Conservation (phyloP, 495 filamentous ascomycete genomes). For the Talaromyces wortmannii region DNA sequence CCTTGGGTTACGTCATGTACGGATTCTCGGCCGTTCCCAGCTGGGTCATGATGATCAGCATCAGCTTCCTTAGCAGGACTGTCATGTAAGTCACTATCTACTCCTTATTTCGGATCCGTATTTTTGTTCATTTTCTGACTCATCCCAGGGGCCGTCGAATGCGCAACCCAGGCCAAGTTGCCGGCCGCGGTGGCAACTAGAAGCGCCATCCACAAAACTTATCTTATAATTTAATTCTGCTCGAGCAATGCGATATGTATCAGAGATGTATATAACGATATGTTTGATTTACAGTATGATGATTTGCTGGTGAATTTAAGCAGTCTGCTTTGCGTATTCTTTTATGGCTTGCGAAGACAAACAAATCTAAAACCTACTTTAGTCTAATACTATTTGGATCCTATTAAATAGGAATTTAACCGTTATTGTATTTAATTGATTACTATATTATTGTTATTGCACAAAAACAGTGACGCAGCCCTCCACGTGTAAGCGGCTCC, state of each 20-base stretch:
- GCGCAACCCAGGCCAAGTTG: slow-evolving; percentile 19
- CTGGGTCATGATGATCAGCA: slow-evolving; percentile 74
- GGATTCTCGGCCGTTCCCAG: slow-evolving; percentile 49
- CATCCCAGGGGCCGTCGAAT: slow-evolving; percentile 31
- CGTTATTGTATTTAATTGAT: no score
- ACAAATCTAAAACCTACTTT: no score
- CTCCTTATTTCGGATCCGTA: not conserved
- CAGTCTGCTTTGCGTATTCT: not conserved
- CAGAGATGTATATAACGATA: slow-evolving; percentile 23
- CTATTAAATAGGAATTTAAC: no score
- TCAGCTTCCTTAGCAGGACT: slow-evolving; percentile 73
- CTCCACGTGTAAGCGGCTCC: no score
- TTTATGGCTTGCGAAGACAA: no score
- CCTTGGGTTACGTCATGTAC: slow-evolving; percentile 64
- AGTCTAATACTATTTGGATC: no score
- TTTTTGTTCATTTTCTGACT: slow-evolving; percentile 11
- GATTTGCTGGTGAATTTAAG: not conserved
- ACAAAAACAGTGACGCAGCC: no score
- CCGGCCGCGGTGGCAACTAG: slow-evolving; percentile 1
- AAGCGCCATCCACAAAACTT: not conserved
- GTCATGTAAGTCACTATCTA: slow-evolving; percentile 66
- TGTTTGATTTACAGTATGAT: not conserved
- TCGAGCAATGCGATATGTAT: slow-evolving; percentile 1
- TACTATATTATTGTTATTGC: no score
- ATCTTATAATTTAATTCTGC: not conserved